phyloP scores from a whole-genome alignment of 108 stramenopile species.

The Schizochytrium sp. region DNA sequence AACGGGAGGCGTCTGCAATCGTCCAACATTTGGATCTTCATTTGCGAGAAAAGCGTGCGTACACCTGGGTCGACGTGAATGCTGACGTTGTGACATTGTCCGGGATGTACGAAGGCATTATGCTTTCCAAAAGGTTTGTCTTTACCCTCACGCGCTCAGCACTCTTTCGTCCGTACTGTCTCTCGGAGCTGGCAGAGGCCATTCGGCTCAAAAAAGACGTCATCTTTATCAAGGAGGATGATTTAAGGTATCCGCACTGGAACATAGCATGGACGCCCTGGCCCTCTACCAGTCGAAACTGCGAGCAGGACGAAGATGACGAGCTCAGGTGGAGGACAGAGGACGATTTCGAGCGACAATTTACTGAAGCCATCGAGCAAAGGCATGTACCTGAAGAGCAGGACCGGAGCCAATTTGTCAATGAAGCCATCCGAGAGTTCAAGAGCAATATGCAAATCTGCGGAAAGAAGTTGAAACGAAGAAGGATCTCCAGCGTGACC shows the following conservation, averaged over 20 bases:
- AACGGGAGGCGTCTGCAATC: background rate
- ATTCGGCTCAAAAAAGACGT: background rate
- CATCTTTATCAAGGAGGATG: background rate
- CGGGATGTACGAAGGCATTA: background rate
- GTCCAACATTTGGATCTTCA: background rate
- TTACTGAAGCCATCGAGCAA: no score
- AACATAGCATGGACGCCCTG: background rate
- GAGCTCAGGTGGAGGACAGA: no score
- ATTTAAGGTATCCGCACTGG: background rate
- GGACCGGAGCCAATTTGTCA: no score
- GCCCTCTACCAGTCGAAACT: background rate
- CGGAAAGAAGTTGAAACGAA: no score
- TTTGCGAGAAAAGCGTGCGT: background rate
- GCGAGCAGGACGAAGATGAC: no score
- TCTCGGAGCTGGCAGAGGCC: background rate
- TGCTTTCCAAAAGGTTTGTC: background rate
- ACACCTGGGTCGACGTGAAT: background rate
- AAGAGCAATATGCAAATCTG: no score
- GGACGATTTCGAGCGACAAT: no score
- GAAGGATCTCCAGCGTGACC: no score
- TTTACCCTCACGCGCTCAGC: background rate
- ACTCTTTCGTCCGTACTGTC: background rate
- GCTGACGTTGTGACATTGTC: background rate
- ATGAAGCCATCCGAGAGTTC: no score
- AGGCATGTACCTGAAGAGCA: no score